Conservation (phyloP, 2,329 filamentous ascomycete species). For the Xylaria sp. region DNA sequence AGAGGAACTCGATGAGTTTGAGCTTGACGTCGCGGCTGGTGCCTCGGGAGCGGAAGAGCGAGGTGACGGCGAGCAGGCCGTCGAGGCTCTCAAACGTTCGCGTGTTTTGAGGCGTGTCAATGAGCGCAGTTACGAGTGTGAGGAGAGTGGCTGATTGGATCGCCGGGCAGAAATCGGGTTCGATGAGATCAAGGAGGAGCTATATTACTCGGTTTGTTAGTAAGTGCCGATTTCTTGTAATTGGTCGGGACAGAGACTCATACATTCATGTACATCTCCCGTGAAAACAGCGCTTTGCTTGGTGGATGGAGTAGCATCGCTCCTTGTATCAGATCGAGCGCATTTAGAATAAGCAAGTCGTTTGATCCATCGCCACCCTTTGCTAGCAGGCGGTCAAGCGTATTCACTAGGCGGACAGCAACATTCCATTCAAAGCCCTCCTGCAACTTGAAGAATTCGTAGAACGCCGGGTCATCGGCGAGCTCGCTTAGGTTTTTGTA, state of each 20-base stretch:
- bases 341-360: conserved; percentile 85
- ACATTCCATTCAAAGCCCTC: conserved; percentile 99
- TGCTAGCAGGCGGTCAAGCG: conserved; percentile 83
- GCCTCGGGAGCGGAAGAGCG: conserved; percentile 86
- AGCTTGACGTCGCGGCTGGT: conserved; percentile 90
- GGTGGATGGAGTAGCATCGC: conserved; percentile 87
- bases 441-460: conserved; percentile 95
- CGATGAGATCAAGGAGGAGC: conserved; percentile 91
- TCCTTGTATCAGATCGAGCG: conserved; percentile 88
- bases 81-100: conserved; percentile 92
- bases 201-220: conserved; percentile 40
- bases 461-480: conserved; percentile 83
- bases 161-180: conserved; percentile 87
- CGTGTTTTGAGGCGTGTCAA: conserved; percentile 86
- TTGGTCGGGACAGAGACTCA: conserved; percentile 35
- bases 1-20: conserved; percentile 95
- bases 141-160: conserved; percentile 91
- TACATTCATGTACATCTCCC: conserved; percentile 94
- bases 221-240: not conserved
- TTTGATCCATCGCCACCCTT: conserved; percentile 83
- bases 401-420: conserved; percentile 81
- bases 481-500: conserved; percentile 73
- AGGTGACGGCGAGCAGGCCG: conserved; percentile 88
- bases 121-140: conserved; percentile 85
- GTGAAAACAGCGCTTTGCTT: conserved; percentile 82